These are phyloP conservation scores for Penicillium sp. DNA, from an alignment of 2,329 filamentous ascomycete species.

Conservation along the genomic window DNA sequence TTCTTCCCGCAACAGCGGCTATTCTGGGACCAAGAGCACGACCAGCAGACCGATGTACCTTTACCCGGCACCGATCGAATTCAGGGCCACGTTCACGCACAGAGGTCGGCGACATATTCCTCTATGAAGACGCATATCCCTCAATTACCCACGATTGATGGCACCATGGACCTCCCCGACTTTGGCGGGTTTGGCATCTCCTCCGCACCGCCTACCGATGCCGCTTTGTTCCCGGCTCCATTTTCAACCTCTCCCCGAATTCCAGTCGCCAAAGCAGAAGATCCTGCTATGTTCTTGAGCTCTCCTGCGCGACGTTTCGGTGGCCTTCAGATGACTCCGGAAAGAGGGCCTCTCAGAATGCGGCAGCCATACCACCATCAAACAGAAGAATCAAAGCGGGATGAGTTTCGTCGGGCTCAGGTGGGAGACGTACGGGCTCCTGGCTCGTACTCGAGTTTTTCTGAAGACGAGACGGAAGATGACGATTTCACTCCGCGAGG, in stretches of 20 bases:
- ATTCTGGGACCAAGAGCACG: slow-evolving; percentile 48
- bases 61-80: slow-evolving; percentile 13
- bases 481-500: slow-evolving; percentile 35
- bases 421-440: slow-evolving; percentile 27
- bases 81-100: slow-evolving; percentile 23
- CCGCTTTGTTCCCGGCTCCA: slow-evolving; percentile 41
- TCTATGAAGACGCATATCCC: slow-evolving; percentile 30
- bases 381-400: slow-evolving; percentile 48
- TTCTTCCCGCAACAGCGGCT: slow-evolving; percentile 55
- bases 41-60: slow-evolving; percentile 15
- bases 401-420: slow-evolving; percentile 37
- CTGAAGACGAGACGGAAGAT: slow-evolving; percentile 33
- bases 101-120: slow-evolving; percentile 12
- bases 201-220: slow-evolving; percentile 32
- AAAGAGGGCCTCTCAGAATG: slow-evolving; percentile 27
- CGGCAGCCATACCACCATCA: slow-evolving; percentile 51
- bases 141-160: slow-evolving; percentile 37
- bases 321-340: slow-evolving; percentile 34
- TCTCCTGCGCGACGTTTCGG: slow-evolving; percentile 50
- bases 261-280: slow-evolving; percentile 40
- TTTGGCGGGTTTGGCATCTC: slow-evolving; percentile 32
- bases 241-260: slow-evolving; percentile 48
- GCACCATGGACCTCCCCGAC: slow-evolving; percentile 34
- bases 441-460: slow-evolving; percentile 29
- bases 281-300: slow-evolving; percentile 48